phyloP scores from a whole-genome alignment of 1,284 basidiomycete species.

The Austroboletus novae-zelandiae region DNA sequence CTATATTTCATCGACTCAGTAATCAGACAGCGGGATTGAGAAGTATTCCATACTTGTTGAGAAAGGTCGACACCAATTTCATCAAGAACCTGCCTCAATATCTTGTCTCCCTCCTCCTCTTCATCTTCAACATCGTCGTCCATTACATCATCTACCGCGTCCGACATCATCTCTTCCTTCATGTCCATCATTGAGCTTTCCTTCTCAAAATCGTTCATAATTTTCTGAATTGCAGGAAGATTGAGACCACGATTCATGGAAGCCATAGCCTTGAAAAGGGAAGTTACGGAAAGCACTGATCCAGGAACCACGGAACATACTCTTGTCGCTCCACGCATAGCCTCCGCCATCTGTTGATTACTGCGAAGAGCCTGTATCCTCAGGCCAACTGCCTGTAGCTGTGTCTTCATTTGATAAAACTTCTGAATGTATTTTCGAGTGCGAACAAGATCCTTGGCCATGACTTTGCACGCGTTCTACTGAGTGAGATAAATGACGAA shows the following conservation, averaged over 20 bases:
- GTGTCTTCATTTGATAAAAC: conserved; percentile 98
- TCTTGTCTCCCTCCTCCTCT: conserved; percentile 95
- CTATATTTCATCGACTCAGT: conserved; percentile 40
- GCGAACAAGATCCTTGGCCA: conserved; percentile 98
- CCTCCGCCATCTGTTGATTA: conserved; percentile 99
- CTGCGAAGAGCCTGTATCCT: conserved; percentile 95
- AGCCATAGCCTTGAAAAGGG: conserved; percentile 80
- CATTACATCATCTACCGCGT: conserved; percentile 98
- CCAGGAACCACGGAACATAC: conserved; percentile 46
- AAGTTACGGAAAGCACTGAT: conserved; percentile 1
- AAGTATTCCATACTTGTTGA: conserved; percentile 69
- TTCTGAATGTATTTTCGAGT: conserved; percentile 96
- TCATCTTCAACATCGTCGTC: conserved; percentile 91
- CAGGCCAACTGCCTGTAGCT: conserved; percentile 93
- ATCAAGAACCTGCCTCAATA: conserved; percentile 94
- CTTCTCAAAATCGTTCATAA: conserved; percentile 98
- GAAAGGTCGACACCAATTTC: conserved; percentile 94
- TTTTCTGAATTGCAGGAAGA: conserved; percentile 90
- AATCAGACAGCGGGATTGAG: neutral
- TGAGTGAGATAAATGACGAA: conserved; percentile 20
- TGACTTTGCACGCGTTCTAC: conserved; percentile 97
- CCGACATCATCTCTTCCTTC: conserved; percentile 99
- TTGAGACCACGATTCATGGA: conserved; percentile 97
- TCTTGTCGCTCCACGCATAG: conserved; percentile 96
- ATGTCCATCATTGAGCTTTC: conserved; percentile 99